Evolutionary conservation across 2,329 filamentous ascomycete genomes (phyloP).

Genomic region (Xylogone sp.): DNA sequence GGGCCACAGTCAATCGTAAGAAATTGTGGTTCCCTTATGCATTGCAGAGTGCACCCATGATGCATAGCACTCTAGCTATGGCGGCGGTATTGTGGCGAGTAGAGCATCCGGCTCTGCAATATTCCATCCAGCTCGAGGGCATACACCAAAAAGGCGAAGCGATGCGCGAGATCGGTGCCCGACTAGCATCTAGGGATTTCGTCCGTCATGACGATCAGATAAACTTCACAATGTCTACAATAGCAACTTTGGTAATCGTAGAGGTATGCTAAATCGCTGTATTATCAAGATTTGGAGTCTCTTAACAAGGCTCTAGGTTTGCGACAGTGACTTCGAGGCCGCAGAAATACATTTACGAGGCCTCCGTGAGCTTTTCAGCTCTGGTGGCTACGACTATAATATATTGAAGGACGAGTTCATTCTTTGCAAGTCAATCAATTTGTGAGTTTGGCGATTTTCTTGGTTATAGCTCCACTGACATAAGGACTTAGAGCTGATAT

Average conservation of each 20-base stretch:
- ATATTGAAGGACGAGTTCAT: neutral
- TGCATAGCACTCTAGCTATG: slow-evolving; percentile 10
- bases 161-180: slow-evolving; percentile 4
- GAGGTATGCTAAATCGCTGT: slow-evolving; percentile 1
- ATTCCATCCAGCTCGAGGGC: slow-evolving; percentile 6
- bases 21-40: slow-evolving; percentile 8
- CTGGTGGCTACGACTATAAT: neutral
- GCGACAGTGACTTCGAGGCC: neutral
- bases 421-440: neutral
- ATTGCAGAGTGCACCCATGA: slow-evolving; percentile 8
- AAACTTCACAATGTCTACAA: slow-evolving; percentile 6
- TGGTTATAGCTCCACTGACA: neutral
- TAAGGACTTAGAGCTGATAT: neutral
- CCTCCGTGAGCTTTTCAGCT: neutral
- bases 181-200: neutral
- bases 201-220: neutral
- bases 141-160: slow-evolving; percentile 10
- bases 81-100: slow-evolving; percentile 8
- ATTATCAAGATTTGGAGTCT: neutral
- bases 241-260: slow-evolving; percentile 8
- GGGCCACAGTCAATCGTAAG: slow-evolving; percentile 2
- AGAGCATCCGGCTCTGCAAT: slow-evolving; percentile 1
- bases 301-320: neutral
- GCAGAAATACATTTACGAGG: neutral
- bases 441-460: neutral